Base-by-base conservation (phyloP, 164 flowering plant species). In the Umbilicus rupestris region DNA sequence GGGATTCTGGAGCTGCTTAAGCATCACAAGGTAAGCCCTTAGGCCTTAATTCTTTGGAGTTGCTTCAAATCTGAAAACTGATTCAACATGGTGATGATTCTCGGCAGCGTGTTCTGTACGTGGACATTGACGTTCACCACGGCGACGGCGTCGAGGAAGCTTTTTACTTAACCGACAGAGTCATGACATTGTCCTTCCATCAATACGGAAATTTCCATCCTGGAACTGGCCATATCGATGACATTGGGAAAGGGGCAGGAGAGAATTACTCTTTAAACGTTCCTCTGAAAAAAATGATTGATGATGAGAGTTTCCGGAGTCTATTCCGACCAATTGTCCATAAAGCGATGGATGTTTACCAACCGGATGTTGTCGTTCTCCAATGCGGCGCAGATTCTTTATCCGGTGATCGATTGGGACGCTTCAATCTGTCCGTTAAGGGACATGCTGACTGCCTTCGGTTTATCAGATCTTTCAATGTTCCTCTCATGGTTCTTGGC, bases 401-500 rank as follows among this genome's bases (percentile, higher is more conserved):
- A 59, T 28, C 63, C 17, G 63, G 20, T 28, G 63, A 47, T 47
- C n/a, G 35, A 19, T 3, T 59, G 20, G 63, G 37, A 12, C 7
- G n/a, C 35, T 59, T 59, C 37, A 59, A 59, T 7, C 63, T 59
- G 16, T 59, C 63, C 5, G n/a, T 28, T 28, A 59, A 28, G 11
- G 63, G 63, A 0, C 39, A 59, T 29, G 63, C 39, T 29, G 63
- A 59, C 63, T 89, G 96, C 73, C 83, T 92, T 35, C 85, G 86
- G 26, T 92, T 78, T 63, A 77, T 92, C 19, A 80, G 96, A 68
- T 92, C 96, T 31, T 92, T 82, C 66, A 90, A 90, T 78, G 90
- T 90, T 35, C 98, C 98, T 65, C 68, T 92, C 33, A 85, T 92
- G 96, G 86, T 92, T 39, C 74, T 92, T 73, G 98, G 98, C 66